phyloP scores from a whole-genome alignment of 2,329 filamentous ascomycete genomes.

The Teratosphaeriaceae sp. region DNA sequence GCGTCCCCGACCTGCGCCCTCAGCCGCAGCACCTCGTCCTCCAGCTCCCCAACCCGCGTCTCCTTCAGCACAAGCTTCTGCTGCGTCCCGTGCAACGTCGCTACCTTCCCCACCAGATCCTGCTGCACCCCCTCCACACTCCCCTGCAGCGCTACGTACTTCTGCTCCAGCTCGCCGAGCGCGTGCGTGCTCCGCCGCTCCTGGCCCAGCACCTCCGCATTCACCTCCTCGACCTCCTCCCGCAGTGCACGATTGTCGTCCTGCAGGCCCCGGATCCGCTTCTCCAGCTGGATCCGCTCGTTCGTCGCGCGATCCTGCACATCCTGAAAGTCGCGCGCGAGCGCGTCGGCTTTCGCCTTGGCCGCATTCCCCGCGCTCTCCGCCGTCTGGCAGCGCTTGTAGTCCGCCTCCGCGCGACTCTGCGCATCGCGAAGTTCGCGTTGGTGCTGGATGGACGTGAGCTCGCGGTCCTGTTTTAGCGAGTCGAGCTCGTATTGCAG shows the following conservation, averaged over 20 bases:
- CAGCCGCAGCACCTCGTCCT: conserved; percentile 74
- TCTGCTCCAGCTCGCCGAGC: conserved; percentile 54
- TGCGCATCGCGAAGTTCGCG: conserved; percentile 77
- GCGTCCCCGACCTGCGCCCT: conserved; percentile 83
- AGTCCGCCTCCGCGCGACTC: conserved; percentile 77
- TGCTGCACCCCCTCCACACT: conserved; percentile 52
- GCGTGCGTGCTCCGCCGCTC: conserved; percentile 58
- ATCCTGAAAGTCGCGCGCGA: conserved; percentile 50
- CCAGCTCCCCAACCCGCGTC: conserved; percentile 62
- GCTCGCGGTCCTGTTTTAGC: conserved; percentile 78
- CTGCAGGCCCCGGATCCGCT: conserved; percentile 48
- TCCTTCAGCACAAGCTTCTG: conserved; percentile 64
- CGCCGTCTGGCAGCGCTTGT: conserved; percentile 55
- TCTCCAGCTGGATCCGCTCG: conserved; percentile 50
- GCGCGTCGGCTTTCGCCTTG: conserved; percentile 47
- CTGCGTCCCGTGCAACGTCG: conserved; percentile 55
- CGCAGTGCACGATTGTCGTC: conserved; percentile 67
- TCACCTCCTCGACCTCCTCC: conserved; percentile 78
- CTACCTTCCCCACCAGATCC: conserved; percentile 51
- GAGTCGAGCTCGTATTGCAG: conserved; percentile 83
- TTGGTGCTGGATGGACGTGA: conserved; percentile 69
- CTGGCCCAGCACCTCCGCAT: conserved; percentile 64
- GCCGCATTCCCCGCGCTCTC: conserved; percentile 47
- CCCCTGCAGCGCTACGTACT: conserved; percentile 50
- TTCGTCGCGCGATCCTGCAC: conserved; percentile 48